Evolutionary conservation across 257 asterid species (phyloP).

Genomic region (Solanum lignicaule): DNA sequence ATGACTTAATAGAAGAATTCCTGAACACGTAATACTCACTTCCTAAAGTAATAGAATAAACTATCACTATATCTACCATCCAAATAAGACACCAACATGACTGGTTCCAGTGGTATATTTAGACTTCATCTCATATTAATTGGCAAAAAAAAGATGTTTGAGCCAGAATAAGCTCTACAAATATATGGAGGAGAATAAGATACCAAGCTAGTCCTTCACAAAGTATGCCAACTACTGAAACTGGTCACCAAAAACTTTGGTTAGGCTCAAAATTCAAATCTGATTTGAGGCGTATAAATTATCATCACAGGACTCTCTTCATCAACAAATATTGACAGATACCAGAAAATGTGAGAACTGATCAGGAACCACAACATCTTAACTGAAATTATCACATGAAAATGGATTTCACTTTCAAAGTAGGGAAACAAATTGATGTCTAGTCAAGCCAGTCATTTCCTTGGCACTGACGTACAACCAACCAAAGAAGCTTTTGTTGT

Average conservation of each 20-base stretch:
- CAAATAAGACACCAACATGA: not conserved
- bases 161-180: not conserved
- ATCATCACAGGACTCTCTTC: not conserved
- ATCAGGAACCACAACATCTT: not conserved
- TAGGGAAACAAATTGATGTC: not conserved
- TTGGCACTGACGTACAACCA: not conserved
- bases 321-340: not conserved
- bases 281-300: not conserved
- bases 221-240: not conserved
- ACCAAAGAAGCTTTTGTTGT: not conserved
- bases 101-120: not conserved
- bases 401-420: not conserved
- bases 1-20: not conserved
- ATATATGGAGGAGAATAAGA: not conserved
- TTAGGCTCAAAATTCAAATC: not conserved
- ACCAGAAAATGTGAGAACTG: not conserved
- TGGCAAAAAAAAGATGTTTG: not conserved
- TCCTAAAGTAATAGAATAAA: not conserved
- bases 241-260: not conserved
- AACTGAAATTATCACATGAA: not conserved
- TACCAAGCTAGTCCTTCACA: not conserved
- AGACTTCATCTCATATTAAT: not conserved
- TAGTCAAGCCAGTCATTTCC: not conserved
- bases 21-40: not conserved
- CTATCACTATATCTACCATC: not conserved